phyloP scores from a whole-genome alignment of 1,284 basidiomycete species.

The Papiliotrema flavescens region DNA sequence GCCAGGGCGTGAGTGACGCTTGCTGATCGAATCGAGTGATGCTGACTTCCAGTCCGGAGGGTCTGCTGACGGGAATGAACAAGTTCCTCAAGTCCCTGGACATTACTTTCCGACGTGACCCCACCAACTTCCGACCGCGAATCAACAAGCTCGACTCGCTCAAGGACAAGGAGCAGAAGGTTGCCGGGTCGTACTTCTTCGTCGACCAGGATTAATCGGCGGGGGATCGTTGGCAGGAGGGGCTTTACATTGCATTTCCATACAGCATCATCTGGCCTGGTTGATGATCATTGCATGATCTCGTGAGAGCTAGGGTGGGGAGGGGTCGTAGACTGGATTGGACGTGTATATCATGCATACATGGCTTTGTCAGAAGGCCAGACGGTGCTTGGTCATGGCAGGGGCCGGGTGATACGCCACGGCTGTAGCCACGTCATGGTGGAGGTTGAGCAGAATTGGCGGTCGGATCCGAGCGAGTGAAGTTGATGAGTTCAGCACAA shows the following conservation, averaged over 20 bases:
- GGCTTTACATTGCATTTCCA: background rate
- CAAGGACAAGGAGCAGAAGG: constrained; percentile 91
- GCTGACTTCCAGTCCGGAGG: constrained; percentile 39
- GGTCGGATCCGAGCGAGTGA: no score
- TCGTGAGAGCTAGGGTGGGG: background rate
- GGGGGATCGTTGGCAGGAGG: background rate
- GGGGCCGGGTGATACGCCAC: no score
- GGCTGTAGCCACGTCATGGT: no score
- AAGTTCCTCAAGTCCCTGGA: constrained; percentile 85
- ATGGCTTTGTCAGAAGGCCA: no score
- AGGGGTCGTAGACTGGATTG: background rate
- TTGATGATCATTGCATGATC: background rate
- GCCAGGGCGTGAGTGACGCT: constrained; percentile 69
- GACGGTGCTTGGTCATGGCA: no score
- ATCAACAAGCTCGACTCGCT: constrained; percentile 92
- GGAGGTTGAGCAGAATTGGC: no score
- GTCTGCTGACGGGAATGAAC: constrained; percentile 47
- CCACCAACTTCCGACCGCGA: constrained; percentile 81
- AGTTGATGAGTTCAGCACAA: no score
- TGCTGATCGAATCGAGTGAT: background rate
- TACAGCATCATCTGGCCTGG: no score
- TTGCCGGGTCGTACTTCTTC: constrained; percentile 41
- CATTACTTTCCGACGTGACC: constrained; percentile 94
- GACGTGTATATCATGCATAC: background rate
- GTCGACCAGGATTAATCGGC: constrained; percentile 35